Evolutionary conservation across 169 alveolate species (phyloP).

Genomic region (Plasmodium knowlesi): DNA sequence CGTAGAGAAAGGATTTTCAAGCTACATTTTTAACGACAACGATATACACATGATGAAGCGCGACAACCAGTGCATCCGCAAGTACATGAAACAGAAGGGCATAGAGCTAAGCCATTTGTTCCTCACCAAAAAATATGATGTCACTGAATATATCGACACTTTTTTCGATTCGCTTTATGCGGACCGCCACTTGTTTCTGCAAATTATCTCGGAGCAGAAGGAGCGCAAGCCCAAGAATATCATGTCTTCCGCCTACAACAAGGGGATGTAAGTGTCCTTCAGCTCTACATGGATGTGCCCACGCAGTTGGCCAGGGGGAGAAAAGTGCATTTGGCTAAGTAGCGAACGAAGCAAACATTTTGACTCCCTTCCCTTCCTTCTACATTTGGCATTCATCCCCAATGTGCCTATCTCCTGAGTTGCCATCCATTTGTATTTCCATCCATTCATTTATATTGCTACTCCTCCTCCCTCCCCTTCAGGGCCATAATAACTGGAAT

Average conservation of each 20-base stretch:
- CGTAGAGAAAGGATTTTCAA: constrained; percentile 61
- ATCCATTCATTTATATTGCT: neutral
- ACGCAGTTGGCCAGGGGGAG: neutral
- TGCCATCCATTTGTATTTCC: neutral
- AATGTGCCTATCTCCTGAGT: neutral
- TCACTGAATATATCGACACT: constrained; percentile 52
- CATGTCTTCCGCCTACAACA: constrained; percentile 47
- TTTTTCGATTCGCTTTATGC: constrained; percentile 41
- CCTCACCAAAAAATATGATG: constrained; percentile 41
- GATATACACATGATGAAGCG: constrained; percentile 44
- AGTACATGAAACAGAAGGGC: constrained; percentile 23
- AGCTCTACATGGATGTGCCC: neutral
- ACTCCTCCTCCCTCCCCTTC: neutral
- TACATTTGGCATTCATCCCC: too few relatives aligned
- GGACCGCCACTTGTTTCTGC: constrained; percentile 25
- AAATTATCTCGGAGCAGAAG: constrained; percentile 10
- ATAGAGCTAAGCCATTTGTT: constrained; percentile 20
- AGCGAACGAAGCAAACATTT: neutral
- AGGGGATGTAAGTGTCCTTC: constrained; percentile 34
- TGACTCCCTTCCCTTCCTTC: too few relatives aligned
- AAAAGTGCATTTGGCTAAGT: neutral
- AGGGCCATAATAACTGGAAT: constrained; percentile 66
- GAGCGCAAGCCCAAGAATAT: constrained; percentile 23
- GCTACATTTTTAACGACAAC: constrained; percentile 4
- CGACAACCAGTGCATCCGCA: constrained; percentile 29